A percentile compares a stretch with the other conserved stretches of the same genome.
Evolutionary conservation across 768 basidiomycete species (phyloP).

Genomic region (Mycena olivaceomarginata): DNA sequence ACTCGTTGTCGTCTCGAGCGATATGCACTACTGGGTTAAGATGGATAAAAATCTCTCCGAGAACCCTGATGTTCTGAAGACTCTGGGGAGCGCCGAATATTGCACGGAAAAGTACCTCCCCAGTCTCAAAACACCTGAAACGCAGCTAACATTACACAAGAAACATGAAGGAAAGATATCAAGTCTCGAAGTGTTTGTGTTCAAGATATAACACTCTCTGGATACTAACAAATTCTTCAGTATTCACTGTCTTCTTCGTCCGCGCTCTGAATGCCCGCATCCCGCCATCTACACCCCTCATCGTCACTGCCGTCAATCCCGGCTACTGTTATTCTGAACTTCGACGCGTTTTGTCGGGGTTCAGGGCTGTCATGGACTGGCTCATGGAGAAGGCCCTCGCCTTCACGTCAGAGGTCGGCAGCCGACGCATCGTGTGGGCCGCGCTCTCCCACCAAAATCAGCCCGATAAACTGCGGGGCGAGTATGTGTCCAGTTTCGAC

Average conservation of each 20-base stretch:
- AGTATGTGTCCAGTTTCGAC: too few species aligned
- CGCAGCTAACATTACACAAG: too few species aligned
- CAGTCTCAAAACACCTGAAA: too few species aligned
- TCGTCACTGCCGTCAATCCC: constrained; percentile 62
- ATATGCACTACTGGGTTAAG: constrained; percentile 57
- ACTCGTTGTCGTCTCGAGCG: constrained; percentile 66
- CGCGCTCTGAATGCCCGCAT: constrained; percentile 52
- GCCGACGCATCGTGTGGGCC: constrained; percentile 58
- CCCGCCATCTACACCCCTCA: constrained; percentile 46
- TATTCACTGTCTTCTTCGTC: neutral
- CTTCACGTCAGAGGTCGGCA: constrained; percentile 60
- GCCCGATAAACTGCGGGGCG: too few species aligned
- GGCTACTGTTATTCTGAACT: constrained; percentile 64
- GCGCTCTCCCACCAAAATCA: constrained; percentile 28
- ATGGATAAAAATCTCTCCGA: constrained; percentile 50
- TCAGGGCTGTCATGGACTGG: constrained; percentile 33
- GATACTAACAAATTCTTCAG: too few species aligned
- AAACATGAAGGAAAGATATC: too few species aligned
- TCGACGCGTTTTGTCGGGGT: constrained; percentile 47
- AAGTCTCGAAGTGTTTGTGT: too few species aligned
- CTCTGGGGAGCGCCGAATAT: constrained; percentile 53
- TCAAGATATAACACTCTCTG: too few species aligned
- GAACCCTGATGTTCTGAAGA: constrained; percentile 52
- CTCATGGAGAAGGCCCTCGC: constrained; percentile 57
- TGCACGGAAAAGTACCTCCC: constrained; percentile 46